Conservation (phyloP, 1,139 yeast genomes). For the Diutina sp. region DNA sequence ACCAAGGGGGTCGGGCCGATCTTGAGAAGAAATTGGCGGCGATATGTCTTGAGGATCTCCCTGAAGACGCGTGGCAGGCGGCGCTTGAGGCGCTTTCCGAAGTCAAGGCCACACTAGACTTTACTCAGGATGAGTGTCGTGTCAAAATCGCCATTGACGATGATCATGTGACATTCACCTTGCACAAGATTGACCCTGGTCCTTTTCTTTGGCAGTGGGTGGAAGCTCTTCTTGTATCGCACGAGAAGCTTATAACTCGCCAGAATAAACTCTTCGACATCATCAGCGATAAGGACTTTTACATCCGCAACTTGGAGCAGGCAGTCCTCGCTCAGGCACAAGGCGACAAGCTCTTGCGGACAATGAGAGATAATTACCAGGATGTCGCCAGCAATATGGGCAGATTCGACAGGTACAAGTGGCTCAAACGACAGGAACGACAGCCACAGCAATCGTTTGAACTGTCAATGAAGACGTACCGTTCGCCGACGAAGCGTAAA, state of each 20-base stretch:
- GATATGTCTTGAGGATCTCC: slow-evolving; percentile 9
- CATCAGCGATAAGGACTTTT: neutral
- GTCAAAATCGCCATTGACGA: neutral
- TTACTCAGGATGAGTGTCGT: neutral
- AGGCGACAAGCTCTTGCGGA: neutral
- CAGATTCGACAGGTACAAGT: neutral
- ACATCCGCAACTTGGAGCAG: neutral
- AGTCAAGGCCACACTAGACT: neutral
- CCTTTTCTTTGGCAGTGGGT: neutral
- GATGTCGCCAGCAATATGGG: neutral
- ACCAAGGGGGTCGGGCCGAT: neutral
- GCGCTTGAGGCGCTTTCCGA: slow-evolving; percentile 1
- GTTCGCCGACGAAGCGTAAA: slow-evolving; percentile 6
- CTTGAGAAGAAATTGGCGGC: neutral
- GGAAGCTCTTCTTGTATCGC: neutral
- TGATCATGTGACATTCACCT: neutral
- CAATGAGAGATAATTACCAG: neutral
- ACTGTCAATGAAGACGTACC: slow-evolving; percentile 10
- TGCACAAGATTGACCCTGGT: neutral
- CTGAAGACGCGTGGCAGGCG: slow-evolving; percentile 6
- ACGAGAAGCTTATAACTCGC: too few species aligned
- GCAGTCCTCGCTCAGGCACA: neutral
- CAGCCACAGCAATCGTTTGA: slow-evolving; percentile 3
- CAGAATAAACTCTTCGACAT: neutral
- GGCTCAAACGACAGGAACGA: neutral